These are phyloP conservation scores for Fraxinus angustifolia DNA, from an alignment of 305 asterid genomes.

Conservation along the genomic window DNA sequence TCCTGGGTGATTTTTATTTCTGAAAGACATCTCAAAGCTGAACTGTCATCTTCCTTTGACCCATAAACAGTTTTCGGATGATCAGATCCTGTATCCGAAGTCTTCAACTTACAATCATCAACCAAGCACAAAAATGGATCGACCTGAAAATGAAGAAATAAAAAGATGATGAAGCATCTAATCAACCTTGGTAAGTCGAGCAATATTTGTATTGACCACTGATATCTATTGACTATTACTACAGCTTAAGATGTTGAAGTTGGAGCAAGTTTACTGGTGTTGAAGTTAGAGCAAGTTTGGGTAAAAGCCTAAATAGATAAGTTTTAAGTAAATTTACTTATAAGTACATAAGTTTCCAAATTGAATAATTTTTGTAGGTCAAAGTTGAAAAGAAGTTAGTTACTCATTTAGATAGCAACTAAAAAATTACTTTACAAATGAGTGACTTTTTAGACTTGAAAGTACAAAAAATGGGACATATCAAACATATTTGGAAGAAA, in stretches of 20 bases:
- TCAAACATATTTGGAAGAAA: not conserved
- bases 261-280: not conserved
- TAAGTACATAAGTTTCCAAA: not conserved
- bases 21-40: slow-evolving; percentile 65
- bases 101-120: slow-evolving; percentile 77
- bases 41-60: slow-evolving; percentile 69
- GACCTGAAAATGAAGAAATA: slow-evolving; percentile 44
- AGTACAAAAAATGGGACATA: not conserved
- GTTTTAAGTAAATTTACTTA: not conserved
- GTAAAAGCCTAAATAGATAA: not conserved
- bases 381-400: not conserved
- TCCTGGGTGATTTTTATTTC: slow-evolving; percentile 53
- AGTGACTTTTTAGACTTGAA: not conserved
- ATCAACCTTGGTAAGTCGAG: not conserved
- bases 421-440: not conserved
- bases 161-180: slow-evolving; percentile 2
- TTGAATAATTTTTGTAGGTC: not conserved
- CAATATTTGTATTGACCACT: not conserved
- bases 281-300: not conserved
- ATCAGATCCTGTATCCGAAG: slow-evolving; percentile 44
- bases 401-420: not conserved
- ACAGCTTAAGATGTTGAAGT: not conserved
- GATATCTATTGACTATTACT: not conserved
- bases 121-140: slow-evolving; percentile 87
- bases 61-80: slow-evolving; percentile 48